Conservation (phyloP, 2,329 filamentous ascomycete species). For the Zymoseptoria crescenta region DNA sequence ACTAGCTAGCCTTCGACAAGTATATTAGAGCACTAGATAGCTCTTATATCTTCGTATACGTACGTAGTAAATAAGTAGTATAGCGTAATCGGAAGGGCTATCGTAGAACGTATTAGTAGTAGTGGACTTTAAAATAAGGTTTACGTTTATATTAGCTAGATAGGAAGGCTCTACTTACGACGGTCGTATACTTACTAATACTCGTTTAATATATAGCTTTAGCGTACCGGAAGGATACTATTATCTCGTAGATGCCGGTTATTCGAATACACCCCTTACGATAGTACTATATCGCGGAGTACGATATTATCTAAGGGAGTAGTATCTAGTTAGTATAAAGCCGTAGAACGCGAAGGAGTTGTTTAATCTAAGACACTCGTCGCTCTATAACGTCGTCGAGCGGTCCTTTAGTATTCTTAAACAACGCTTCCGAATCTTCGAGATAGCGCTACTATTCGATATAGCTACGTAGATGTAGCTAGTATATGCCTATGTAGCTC, state of each 20-base stretch:
- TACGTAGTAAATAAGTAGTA: not conserved
- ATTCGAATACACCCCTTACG: not conserved
- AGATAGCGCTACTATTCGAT: not conserved
- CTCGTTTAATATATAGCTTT: not conserved
- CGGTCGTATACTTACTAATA: not conserved
- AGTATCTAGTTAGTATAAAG: not conserved
- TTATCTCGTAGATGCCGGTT: not conserved
- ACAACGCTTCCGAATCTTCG: not conserved
- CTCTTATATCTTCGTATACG: not conserved
- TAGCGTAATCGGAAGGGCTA: constrained; percentile 1
- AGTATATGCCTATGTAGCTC: not conserved
- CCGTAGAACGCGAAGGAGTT: not conserved
- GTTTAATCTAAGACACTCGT: not conserved
- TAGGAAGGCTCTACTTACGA: constrained; percentile 2
- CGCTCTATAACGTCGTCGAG: not conserved
- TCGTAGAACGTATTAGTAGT: not conserved
- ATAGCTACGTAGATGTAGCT: not conserved
- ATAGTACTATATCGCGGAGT: not conserved
- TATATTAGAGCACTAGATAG: not conserved
- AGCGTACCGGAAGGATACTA: not conserved
- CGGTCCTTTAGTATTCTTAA: not conserved
- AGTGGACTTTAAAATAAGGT: not conserved
- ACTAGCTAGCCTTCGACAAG: not conserved
- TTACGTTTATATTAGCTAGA: constrained; percentile 1
- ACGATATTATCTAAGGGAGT: not conserved